A percentile compares a stretch with the other conserved stretches of the same genome.
These are phyloP conservation scores for Mycena crocata DNA, from an alignment of 768 basidiomycete species.

Conservation along the genomic window DNA sequence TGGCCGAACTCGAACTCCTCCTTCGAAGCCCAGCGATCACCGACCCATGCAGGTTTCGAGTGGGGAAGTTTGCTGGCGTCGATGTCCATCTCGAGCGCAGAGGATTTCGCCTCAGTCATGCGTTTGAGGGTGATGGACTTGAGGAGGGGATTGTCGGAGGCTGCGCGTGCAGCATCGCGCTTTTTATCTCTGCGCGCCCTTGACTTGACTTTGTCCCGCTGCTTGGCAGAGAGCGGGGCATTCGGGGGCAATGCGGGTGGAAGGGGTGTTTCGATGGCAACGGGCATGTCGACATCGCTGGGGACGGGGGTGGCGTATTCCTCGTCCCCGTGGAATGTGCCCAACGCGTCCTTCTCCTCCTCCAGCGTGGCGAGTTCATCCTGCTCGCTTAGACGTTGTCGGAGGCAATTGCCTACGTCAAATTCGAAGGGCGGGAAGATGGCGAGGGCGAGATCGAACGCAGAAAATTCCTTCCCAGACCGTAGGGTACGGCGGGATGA, in stretches of 20 bases:
- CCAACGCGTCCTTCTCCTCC: neutral
- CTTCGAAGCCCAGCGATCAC: neutral
- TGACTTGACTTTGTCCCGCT: conserved; percentile 3
- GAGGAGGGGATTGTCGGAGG: neutral
- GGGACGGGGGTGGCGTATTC: no score
- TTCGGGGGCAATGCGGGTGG: neutral
- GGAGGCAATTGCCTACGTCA: neutral
- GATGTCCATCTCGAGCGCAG: neutral
- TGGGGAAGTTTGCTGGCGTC: conserved; percentile 14
- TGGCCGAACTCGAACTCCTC: neutral
- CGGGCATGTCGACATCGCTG: no score
- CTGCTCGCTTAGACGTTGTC: neutral
- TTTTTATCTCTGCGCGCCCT: neutral
- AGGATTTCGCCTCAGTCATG: neutral
- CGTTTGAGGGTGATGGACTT: neutral
- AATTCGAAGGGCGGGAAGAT: neutral
- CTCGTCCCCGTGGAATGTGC: no score
- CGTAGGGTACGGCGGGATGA: neutral
- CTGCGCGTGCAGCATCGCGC: neutral
- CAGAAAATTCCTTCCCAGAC: neutral
- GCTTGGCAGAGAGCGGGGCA: neutral
- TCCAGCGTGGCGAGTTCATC: neutral
- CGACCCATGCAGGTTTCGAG: conserved; percentile 20
- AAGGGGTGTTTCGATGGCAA: neutral
- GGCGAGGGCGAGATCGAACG: neutral